phyloP scores from a whole-genome alignment of 352 stramenopile species.

The Vaucheria bursata region DNA sequence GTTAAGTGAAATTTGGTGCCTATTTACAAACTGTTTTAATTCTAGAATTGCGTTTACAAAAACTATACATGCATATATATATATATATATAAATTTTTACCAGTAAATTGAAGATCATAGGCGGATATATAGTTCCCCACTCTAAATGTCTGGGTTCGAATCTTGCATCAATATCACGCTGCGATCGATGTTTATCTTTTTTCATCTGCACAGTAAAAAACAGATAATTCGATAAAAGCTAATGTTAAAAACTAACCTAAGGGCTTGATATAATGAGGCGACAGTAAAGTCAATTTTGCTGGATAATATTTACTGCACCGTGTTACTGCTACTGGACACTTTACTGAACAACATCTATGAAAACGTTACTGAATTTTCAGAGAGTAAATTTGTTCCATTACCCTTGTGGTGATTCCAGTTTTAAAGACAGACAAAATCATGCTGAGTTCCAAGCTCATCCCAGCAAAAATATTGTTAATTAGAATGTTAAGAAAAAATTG shows the following conservation, averaged over 20 bases:
- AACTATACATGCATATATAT: neutral
- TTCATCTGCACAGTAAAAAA: constrained; percentile 13
- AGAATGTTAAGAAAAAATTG: constrained; percentile 16
- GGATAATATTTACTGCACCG: no score
- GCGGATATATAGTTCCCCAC: constrained; percentile 46
- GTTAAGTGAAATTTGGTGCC: no score
- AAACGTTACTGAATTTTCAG: neutral
- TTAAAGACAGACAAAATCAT: neutral
- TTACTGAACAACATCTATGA: no score
- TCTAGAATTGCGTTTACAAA: no score
- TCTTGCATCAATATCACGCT: constrained; percentile 40
- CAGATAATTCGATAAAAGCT: neutral
- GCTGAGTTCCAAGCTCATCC: neutral
- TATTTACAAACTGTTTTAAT: no score
- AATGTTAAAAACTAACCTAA: no score
- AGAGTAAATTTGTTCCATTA: neutral
- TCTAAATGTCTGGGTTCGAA: constrained; percentile 31
- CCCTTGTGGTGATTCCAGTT: neutral
- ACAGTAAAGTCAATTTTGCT: no score
- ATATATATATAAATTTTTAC: constrained; percentile 28
- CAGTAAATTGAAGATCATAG: constrained; percentile 42
- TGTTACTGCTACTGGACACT: no score
- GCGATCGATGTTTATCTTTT: constrained; percentile 26
- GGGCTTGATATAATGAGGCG: no score
- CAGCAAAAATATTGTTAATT: neutral